Evolutionary conservation across 768 basidiomycete species (phyloP), one percentile per base, ranked within the genome.

Genomic region (Hemileccinum impolitum): DNA sequence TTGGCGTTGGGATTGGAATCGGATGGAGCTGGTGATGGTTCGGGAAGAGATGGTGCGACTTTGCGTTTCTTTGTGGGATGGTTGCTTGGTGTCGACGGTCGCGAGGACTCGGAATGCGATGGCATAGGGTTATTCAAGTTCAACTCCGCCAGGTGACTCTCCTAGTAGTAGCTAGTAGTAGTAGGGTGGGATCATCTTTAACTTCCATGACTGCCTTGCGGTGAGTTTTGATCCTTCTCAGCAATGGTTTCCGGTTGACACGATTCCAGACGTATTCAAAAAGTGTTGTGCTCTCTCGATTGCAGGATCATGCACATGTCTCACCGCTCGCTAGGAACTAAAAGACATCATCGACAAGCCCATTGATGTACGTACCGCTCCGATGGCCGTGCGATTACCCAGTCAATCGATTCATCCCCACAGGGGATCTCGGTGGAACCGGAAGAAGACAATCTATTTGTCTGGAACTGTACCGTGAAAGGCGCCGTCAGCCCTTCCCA

Each of bases 391-490:
- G 26, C 57, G 48, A 39, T 49, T 35, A 41, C 57, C 51, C 40
- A 40, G 39, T 38, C 23, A 41, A 53, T 48, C 23, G 36, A 50
- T 39, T n/a, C 53, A 45, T 43, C 43, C 52, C 18, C 49, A 36
- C 51, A 91, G 90, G 84, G 81, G 13, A 55, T 92, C 31, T 66
- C 71, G 3, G 80, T 84, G 14, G 78, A 82, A 38, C 73, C 81
- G 2, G 72, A 77, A 37, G 90, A 90, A 10, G 81, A 83, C 51
- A 89, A 91, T 63, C 39, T 91, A 17, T 80, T 87, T 48, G 69
- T 81, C 51, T 92, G 90, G 91, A 80, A 85, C 50, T 89, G 90
- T 55, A 63, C 75, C 10, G 80, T 92, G 57, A 88, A 84, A 63
- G 90, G 84, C 47, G 74, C 80, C 40, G 90, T 91, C 54, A 55